These are phyloP conservation scores for Solanum pinnatisectum DNA, from an alignment of 257 asterid species.

Conservation along the genomic window DNA sequence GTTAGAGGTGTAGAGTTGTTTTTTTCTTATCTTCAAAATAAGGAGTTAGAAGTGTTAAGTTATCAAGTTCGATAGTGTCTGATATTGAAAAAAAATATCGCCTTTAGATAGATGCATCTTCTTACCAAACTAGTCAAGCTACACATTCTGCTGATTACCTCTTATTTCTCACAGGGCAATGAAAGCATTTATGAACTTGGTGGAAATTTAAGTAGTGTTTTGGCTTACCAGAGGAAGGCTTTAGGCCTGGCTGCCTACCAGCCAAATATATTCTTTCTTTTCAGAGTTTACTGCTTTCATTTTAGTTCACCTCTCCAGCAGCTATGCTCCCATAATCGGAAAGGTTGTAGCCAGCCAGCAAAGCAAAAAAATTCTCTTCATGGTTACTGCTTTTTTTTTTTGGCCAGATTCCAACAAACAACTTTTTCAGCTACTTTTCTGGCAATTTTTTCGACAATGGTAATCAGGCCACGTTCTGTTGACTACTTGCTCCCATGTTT, in stretches of 20 bases:
- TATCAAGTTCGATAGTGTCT: not conserved
- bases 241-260: not conserved
- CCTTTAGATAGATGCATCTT: not conserved
- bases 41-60: not conserved
- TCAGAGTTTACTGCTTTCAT: not conserved
- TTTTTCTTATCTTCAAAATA: not conserved
- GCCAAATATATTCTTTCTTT: not conserved
- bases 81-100: not conserved
- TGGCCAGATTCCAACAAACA: not conserved
- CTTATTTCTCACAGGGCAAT: not conserved
- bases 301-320: not conserved
- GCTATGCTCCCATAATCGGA: not conserved
- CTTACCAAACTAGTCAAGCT: not conserved
- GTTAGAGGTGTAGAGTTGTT: not conserved
- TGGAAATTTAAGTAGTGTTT: not conserved
- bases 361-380: not conserved
- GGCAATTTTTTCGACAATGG: not conserved
- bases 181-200: not conserved
- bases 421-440: not conserved
- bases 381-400: not conserved
- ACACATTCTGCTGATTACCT: not conserved
- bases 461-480: not conserved
- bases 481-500: not conserved
- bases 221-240: not conserved
- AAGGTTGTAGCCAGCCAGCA: not conserved